Base-by-base conservation (phyloP, 208 protist species). In the Porcisia hertigi region DNA sequence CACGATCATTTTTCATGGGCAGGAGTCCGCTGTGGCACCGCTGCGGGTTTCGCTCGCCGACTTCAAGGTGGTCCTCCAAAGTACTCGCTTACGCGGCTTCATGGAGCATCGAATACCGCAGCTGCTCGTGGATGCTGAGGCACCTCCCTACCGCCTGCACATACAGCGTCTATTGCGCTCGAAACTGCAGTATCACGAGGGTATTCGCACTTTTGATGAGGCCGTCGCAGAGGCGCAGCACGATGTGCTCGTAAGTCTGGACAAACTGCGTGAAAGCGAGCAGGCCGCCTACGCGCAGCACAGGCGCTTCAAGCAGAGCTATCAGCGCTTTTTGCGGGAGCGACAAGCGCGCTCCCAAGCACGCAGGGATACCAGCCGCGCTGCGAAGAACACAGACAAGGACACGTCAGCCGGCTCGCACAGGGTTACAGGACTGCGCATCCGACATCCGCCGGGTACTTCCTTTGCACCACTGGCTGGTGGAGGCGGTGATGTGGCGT, bases 281-380 rank as follows among this genome's bases (percentile, higher is more conserved):
- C 78, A 77, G 73, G 3, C n/a, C 1, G 78, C 78, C 18, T 82
- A 82, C 62, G 73, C 75, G 8, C 43, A 23, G 6, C 72, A 78
- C 30, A 39, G 25, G 12, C 52, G 20, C 12, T 71, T 73, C 41
- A 77, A 82, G 52, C 52, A 41, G 39, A 63, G 59, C n/a, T 77
- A 77, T 18, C 64, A 52, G 47, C 66, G n/a, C 12, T 82, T 82
- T 69, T n/a, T 82, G 11, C 16, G 69, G n/a, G 69, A 77, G 25
- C 78, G 78, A 4, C 67, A 73, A 47, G 12, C 54, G 8, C 69
- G 62, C 25, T 34, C 39, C 9, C 12, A 1, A 11, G 66, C 34
- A 23, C 60, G 25, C 20, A 52, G 71, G 8, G 41, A 47, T 9
- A 52, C 1, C 0, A 34, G n/a, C 9, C 49, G 6, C 11, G 52